Conservation (phyloP, 352 stramenopile species). For the Pythium insidiosum region DNA sequence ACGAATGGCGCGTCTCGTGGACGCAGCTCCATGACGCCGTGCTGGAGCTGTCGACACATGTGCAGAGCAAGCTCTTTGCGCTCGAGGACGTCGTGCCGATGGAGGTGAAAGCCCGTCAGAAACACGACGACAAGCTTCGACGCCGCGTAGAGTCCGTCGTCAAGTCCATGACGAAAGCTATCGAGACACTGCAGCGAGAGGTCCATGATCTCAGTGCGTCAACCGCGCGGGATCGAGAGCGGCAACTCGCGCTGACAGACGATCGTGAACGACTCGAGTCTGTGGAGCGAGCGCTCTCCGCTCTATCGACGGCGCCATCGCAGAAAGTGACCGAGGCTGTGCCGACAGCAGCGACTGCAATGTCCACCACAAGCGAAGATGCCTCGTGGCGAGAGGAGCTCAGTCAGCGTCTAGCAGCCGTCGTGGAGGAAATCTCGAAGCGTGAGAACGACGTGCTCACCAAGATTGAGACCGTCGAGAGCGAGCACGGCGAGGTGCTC, state of each 20-base stretch:
- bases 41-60: conserved; percentile 18
- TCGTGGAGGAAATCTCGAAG: conserved; percentile 8
- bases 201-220: conserved; percentile 14
- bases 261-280: too few relatives aligned
- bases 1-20: conserved; percentile 18
- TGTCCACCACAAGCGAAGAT: neutral
- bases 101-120: conserved; percentile 52
- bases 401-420: neutral
- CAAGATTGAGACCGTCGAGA: conserved; percentile 10
- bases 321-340: neutral
- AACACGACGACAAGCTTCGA: conserved; percentile 43
- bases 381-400: neutral
- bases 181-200: conserved; percentile 24
- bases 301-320: neutral
- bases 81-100: conserved; percentile 57
- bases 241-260: neutral
- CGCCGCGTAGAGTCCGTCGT: conserved; percentile 30
- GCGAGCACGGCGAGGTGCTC: conserved; percentile 8
- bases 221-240: neutral
- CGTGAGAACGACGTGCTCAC: conserved; percentile 11
- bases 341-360: neutral
- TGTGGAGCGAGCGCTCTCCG: neutral
- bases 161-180: conserved; percentile 21
- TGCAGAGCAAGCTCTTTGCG: conserved; percentile 38
- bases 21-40: conserved; percentile 23